phyloP scores from a whole-genome alignment of 2,329 filamentous ascomycete genomes.

The Pseudocercospora crystallina region DNA sequence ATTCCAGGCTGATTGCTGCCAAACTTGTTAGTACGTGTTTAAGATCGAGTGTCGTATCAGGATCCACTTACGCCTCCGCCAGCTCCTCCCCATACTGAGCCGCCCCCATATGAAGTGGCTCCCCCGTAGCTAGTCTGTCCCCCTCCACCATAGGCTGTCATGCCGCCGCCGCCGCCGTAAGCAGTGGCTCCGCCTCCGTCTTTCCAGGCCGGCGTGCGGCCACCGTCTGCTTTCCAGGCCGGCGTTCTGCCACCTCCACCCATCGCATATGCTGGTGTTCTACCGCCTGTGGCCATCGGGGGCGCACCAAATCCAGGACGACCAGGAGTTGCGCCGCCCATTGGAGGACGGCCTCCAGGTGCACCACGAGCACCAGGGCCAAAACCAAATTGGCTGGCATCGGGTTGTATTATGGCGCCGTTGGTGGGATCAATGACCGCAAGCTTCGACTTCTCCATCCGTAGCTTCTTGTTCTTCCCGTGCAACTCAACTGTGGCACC shows the following conservation, averaged over 20 bases:
- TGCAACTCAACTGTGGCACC: conserved; percentile 89
- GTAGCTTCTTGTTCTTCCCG: conserved; percentile 89
- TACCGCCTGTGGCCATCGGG: conserved; percentile 59
- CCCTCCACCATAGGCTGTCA: conserved; percentile 44
- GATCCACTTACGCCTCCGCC: conserved; percentile 27
- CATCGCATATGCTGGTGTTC: conserved; percentile 64
- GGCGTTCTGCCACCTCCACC: conserved; percentile 57
- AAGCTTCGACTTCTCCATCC: conserved; percentile 77
- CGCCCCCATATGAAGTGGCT: conserved; percentile 52
- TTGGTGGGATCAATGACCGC: conserved; percentile 78
- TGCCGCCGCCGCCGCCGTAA: conserved; percentile 48
- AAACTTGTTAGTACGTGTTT: conserved; percentile 46
- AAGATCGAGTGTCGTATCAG: conserved; percentile 69
- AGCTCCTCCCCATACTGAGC: conserved; percentile 33
- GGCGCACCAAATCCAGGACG: conserved; percentile 54
- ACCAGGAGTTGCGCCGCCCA: conserved; percentile 63
- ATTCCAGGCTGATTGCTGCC: conserved; percentile 39
- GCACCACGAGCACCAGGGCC: conserved; percentile 18
- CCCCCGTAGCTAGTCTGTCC: conserved; percentile 66
- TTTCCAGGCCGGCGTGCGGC: conserved; percentile 45
- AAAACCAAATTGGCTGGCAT: conserved; percentile 33
- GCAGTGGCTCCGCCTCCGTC: conserved; percentile 44
- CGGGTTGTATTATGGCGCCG: conserved; percentile 73
- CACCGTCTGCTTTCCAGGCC: conserved; percentile 57
- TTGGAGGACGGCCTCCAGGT: conserved; percentile 18